These are phyloP conservation scores for Geranium incanum DNA, from an alignment of 441 rosid species.

Conservation along the genomic window DNA sequence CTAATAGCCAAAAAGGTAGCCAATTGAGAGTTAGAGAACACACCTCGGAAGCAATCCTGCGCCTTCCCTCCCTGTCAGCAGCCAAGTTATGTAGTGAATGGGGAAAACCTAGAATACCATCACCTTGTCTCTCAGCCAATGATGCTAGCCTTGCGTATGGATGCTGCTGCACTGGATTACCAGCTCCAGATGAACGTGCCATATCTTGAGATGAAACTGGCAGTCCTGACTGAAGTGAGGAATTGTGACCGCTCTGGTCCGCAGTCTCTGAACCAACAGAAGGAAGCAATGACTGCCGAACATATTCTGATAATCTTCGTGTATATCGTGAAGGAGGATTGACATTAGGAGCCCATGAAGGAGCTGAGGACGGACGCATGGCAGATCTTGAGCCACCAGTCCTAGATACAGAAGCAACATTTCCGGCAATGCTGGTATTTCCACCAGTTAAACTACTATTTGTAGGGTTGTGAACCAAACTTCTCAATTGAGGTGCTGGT, in stretches of 20 bases:
- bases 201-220: constrained; percentile 40
- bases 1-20: neutral
- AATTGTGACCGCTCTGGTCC: constrained; percentile 38
- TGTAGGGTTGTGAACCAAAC: constrained; percentile 23
- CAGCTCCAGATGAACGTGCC: constrained; percentile 39
- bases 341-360: constrained; percentile 41
- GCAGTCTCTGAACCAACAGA: constrained; percentile 40
- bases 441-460: constrained; percentile 25
- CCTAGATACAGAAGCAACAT: neutral
- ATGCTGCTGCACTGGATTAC: constrained; percentile 41
- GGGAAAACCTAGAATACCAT: constrained; percentile 44
- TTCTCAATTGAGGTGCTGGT: constrained; percentile 44
- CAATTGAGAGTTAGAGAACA: constrained; percentile 21
- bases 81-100: constrained; percentile 48
- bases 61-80: constrained; percentile 59
- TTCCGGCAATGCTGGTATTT: constrained; percentile 42
- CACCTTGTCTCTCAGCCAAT: constrained; percentile 59
- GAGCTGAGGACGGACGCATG: constrained; percentile 46
- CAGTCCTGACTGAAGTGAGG: constrained; percentile 33
- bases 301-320: constrained; percentile 61
- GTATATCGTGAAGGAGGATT: constrained; percentile 43
- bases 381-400: constrained; percentile 38
- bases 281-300: constrained; percentile 62
- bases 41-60: constrained; percentile 73
- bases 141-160: constrained; percentile 50